Conservation (phyloP, 805 yeast genomes). For the Saturnispora galanensis region DNA sequence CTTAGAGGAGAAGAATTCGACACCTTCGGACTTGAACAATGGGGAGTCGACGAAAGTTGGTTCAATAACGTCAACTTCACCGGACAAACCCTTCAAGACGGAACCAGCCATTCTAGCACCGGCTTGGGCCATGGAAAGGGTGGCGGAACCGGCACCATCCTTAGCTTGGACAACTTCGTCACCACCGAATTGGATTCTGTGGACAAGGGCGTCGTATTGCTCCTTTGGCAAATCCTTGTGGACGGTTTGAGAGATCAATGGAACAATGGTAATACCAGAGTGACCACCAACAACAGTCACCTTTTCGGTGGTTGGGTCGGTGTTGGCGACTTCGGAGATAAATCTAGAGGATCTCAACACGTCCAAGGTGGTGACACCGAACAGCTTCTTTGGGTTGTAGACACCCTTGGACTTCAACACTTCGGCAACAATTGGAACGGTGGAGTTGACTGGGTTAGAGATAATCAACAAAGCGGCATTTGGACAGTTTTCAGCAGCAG, state of each 20-base stretch:
- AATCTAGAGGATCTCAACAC: slow-evolving; percentile 47
- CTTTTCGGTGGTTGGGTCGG: slow-evolving; percentile 20
- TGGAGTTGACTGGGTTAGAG: slow-evolving; percentile 53
- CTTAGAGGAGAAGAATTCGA: slow-evolving; percentile 92
- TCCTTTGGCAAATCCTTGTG: slow-evolving; percentile 23
- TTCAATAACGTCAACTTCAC: slow-evolving; percentile 39
- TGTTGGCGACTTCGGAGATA: slow-evolving; percentile 26
- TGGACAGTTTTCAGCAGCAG: slow-evolving; percentile 39
- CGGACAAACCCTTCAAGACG: slow-evolving; percentile 46
- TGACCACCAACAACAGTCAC: slow-evolving; percentile 48
- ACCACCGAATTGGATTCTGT: slow-evolving; percentile 82
- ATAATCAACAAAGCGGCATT: slow-evolving; percentile 45
- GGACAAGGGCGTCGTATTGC: slow-evolving; percentile 45
- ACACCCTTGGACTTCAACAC: slow-evolving; percentile 43
- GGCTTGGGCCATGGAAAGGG: slow-evolving; percentile 90
- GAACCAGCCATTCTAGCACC: slow-evolving; percentile 68
- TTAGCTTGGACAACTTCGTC: slow-evolving; percentile 95
- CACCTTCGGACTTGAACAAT: slow-evolving; percentile 77
- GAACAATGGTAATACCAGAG: slow-evolving; percentile 48
- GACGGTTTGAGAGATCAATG: slow-evolving; percentile 32
- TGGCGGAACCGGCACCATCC: slow-evolving; percentile 91
- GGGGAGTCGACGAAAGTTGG: slow-evolving; percentile 63
- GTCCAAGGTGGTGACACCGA: slow-evolving; percentile 54
- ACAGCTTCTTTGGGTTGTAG: slow-evolving; percentile 41
- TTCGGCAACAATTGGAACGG: slow-evolving; percentile 52